Conservation (phyloP, 306 rosid species). For the Mucuna pruriens region DNA sequence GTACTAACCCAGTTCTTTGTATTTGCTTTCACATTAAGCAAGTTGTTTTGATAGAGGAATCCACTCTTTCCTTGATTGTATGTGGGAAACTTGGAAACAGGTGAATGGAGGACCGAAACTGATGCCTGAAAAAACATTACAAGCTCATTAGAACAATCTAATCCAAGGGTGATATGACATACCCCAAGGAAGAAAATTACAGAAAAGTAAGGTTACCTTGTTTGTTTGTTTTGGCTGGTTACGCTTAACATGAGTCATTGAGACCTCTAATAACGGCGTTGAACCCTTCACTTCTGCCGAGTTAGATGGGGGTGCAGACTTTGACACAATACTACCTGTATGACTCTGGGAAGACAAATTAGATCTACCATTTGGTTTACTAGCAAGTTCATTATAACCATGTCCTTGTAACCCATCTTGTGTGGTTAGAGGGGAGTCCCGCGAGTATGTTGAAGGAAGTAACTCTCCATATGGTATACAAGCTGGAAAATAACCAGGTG, state of each 20-base stretch:
- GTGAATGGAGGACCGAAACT: slow-evolving; percentile 52
- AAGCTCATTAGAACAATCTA: slow-evolving; percentile 35
- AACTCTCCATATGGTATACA: slow-evolving; percentile 59
- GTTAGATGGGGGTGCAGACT: slow-evolving; percentile 46
- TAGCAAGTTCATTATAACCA: slow-evolving; percentile 46
- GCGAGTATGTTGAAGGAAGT: slow-evolving; percentile 51
- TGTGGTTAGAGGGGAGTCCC: slow-evolving; percentile 55
- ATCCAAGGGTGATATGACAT: slow-evolving; percentile 21
- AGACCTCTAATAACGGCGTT: slow-evolving; percentile 44
- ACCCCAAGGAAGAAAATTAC: background rate
- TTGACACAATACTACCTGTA: slow-evolving; percentile 39
- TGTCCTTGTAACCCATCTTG: slow-evolving; percentile 56
- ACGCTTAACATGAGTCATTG: slow-evolving; percentile 52
- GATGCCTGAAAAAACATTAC: slow-evolving; percentile 52
- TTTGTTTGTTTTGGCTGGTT: slow-evolving; percentile 62
- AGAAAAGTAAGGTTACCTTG: slow-evolving; percentile 50
- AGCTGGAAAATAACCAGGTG: slow-evolving; percentile 60
- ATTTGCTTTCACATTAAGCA: slow-evolving; percentile 50
- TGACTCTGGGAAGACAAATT: slow-evolving; percentile 56
- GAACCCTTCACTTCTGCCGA: slow-evolving; percentile 47
- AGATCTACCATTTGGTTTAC: slow-evolving; percentile 51
- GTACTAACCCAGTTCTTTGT: slow-evolving; percentile 62
- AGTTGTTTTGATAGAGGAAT: slow-evolving; percentile 55
- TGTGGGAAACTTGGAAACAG: slow-evolving; percentile 53
- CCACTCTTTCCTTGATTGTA: slow-evolving; percentile 70